Conservation (phyloP, 1,284 basidiomycete genomes). For the Trichosporon faecale region DNA sequence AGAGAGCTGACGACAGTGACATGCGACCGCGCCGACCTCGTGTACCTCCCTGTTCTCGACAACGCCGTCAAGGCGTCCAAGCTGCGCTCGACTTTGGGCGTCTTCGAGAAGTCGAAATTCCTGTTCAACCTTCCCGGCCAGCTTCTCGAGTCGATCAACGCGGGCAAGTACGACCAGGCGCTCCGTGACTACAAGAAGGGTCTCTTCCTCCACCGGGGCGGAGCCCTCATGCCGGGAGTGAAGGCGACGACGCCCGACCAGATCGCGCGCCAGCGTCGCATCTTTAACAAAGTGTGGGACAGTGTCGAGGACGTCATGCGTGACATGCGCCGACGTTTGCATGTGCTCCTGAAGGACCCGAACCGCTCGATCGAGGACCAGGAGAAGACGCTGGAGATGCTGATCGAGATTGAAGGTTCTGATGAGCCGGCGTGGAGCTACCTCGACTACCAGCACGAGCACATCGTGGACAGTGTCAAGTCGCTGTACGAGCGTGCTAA, state of each 20-base stretch:
- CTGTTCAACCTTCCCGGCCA: slow-evolving; percentile 95
- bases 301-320: slow-evolving; percentile 92
- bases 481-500: slow-evolving; percentile 61
- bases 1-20: slow-evolving; percentile 50
- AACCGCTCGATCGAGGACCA: slow-evolving; percentile 80
- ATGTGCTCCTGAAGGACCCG: slow-evolving; percentile 73
- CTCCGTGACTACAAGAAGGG: slow-evolving; percentile 97
- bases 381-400: slow-evolving; percentile 93
- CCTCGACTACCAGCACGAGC: slow-evolving; percentile 86
- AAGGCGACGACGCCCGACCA: slow-evolving; percentile 57
- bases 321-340: slow-evolving; percentile 79
- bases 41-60: slow-evolving; percentile 93
- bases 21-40: slow-evolving; percentile 86
- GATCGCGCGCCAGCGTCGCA: slow-evolving; percentile 75
- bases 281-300: slow-evolving; percentile 94
- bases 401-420: slow-evolving; percentile 74
- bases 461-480: slow-evolving; percentile 76
- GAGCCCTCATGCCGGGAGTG: slow-evolving; percentile 64
- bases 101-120: slow-evolving; percentile 96
- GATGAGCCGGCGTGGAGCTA: slow-evolving; percentile 86
- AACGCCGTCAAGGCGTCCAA: slow-evolving; percentile 93
- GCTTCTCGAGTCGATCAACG: slow-evolving; percentile 76
- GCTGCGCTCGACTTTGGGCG: slow-evolving; percentile 84
- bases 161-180: slow-evolving; percentile 83
- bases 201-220: slow-evolving; percentile 80